A percentile compares a stretch with the other conserved stretches of the same genome.
Evolutionary conservation across 352 stramenopile genomes (phyloP).

Genomic region (Phytophthora foliorum): DNA sequence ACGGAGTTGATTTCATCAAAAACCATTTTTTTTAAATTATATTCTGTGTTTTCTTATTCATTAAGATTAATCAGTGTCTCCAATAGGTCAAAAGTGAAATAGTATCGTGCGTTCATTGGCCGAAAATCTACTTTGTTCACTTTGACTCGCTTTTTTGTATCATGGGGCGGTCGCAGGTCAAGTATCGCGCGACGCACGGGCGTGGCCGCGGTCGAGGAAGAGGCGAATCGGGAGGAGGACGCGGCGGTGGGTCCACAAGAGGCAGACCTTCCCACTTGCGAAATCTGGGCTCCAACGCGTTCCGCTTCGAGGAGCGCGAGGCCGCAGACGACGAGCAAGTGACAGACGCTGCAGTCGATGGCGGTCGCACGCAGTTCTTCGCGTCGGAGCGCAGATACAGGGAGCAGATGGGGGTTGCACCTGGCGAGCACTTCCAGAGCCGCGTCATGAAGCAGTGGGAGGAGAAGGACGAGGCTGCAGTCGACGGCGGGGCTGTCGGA

Average conservation of each 20-base stretch:
- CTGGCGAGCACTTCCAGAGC: slow-evolving; percentile 70
- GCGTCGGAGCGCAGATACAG: slow-evolving; percentile 65
- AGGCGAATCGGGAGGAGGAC: slow-evolving; percentile 7
- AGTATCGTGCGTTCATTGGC: no score
- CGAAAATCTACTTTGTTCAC: no score
- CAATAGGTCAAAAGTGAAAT: no score
- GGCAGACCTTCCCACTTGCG: slow-evolving; percentile 36
- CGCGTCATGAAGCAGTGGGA: slow-evolving; percentile 77
- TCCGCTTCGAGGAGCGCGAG: slow-evolving; percentile 61
- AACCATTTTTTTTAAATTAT: no score
- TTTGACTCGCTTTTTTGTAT: no score
- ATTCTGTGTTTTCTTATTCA: no score
- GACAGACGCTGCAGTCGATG: slow-evolving; percentile 8
- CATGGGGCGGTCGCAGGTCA: slow-evolving; percentile 81
- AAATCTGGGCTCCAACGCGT: slow-evolving; percentile 76
- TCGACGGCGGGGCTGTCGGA: slow-evolving; percentile 35
- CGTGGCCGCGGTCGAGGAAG: slow-evolving; percentile 52
- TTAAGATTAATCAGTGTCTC: no score
- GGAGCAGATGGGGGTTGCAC: slow-evolving; percentile 36
- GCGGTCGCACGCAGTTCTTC: slow-evolving; percentile 69
- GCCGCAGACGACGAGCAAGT: slow-evolving; percentile 35
- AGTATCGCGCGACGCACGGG: slow-evolving; percentile 67
- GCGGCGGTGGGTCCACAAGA: slow-evolving; percentile 21
- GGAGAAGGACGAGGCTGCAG: slow-evolving; percentile 53
- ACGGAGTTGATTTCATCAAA: slow-evolving; percentile 61